Conservation (phyloP, 768 basidiomycete species). For the Pulveroboletus sp. region DNA sequence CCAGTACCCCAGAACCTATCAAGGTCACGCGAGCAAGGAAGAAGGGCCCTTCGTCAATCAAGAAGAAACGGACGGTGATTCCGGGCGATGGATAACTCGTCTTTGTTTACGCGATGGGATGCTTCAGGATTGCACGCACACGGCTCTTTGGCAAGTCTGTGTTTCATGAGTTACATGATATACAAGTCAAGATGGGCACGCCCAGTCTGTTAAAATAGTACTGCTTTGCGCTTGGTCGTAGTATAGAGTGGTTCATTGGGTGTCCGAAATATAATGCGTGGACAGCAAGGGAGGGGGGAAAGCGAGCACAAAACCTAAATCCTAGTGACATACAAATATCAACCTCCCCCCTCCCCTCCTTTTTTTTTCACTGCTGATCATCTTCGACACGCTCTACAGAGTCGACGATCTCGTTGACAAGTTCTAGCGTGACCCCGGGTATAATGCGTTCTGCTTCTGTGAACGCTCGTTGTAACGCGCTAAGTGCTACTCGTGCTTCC, state of each 20-base stretch:
- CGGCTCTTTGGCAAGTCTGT: neutral
- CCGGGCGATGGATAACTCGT: slow-evolving; percentile 11
- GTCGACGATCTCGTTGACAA: slow-evolving; percentile 92
- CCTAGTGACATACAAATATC: neutral
- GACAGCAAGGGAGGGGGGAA: slow-evolving; percentile 2
- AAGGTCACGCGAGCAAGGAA: slow-evolving; percentile 74
- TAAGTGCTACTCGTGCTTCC: slow-evolving; percentile 82
- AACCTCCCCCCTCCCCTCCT: too few species aligned
- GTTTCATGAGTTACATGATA: slow-evolving; percentile 22
- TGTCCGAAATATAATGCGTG: slow-evolving; percentile 16
- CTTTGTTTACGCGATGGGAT: neutral
- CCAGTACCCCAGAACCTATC: slow-evolving; percentile 64
- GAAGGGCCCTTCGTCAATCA: slow-evolving; percentile 42
- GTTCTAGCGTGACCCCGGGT: slow-evolving; percentile 88
- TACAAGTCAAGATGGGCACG: slow-evolving; percentile 19
- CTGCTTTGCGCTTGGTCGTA: slow-evolving; percentile 15
- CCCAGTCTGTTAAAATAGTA: slow-evolving; percentile 15
- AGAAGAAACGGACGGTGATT: slow-evolving; percentile 60
- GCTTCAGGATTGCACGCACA: neutral
- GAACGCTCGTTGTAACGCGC: slow-evolving; percentile 84
- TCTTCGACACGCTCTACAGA: slow-evolving; percentile 89
- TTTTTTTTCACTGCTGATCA: slow-evolving; percentile 34
- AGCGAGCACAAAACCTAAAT: slow-evolving; percentile 13
- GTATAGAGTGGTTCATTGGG: slow-evolving; percentile 12
- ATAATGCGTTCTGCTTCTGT: slow-evolving; percentile 94